Evolutionary conservation across 2,329 filamentous ascomycete genomes (phyloP), one percentile per base, ranked within the genome.

Genomic region (Pseudogymnoascus sp.): DNA sequence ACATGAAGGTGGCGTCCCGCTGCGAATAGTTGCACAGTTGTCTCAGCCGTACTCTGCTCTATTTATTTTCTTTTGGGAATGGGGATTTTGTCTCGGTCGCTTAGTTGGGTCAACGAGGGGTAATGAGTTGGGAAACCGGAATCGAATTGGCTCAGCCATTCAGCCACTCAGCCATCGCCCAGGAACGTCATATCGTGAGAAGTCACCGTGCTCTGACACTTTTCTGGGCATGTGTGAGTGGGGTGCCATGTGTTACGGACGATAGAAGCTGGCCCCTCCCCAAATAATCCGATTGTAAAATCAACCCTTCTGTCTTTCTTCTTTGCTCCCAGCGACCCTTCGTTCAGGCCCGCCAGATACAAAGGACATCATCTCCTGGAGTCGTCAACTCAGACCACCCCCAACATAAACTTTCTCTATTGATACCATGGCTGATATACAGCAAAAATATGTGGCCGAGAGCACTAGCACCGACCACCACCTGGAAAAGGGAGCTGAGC

Each of bases 401-500:
- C 4, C 9, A 33, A 19, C 28, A 33, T 33, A 16, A 16, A 19
- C 25, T n/a, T 33, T 4, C 12, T 23, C 23, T 28, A 33, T 33
- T 12, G 25, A 12, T 12, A 55, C 8, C 4, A 55, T 55, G 49
- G n/a, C n/a, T 9, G 49, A 55, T 30, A 12, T 30, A 5, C 45
- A 19, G 5, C 19, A 19, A 12, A 9, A 19, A 6, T 7, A 55
- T 19, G 49, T 55, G n/a, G 49, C 49, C n/a, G 49, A 55, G n/a
- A 55, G 49, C 25, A 55, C 49, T 7, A 62, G 58, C 23, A 22
- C 35, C 25, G 35, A 58, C 33, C 55, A 62, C 4, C 52, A 30
- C 19, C 33, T 42, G 12, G 42, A 55, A 5, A 62, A 66, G 22
- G 64, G 61, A 19, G 60, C 67, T 38, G 69, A 69, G 62, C 38